Conservation (phyloP, 2,329 filamentous ascomycete species). For the Fusarium tricinctum region DNA sequence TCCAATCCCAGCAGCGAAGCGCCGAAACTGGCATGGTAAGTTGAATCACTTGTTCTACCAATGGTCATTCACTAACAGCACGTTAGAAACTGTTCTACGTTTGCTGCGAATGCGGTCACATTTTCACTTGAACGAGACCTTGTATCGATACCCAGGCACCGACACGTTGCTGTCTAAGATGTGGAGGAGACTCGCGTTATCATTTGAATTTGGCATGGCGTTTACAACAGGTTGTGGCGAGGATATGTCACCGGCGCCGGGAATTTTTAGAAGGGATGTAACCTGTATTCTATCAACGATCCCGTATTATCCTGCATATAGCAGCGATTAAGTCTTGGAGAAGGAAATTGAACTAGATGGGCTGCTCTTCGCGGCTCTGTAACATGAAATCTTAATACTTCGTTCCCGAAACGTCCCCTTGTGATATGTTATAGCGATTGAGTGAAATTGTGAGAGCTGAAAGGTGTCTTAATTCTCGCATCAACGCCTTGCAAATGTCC, state of each 20-base stretch:
- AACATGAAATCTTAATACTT: neutral
- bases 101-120: slow-evolving; percentile 92
- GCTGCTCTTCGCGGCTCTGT: slow-evolving; percentile 23
- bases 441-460: slow-evolving; percentile 38
- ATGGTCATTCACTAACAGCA: slow-evolving; percentile 14
- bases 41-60: slow-evolving; percentile 1
- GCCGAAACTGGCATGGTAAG: slow-evolving; percentile 98
- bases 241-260: slow-evolving; percentile 28
- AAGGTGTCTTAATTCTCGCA: slow-evolving; percentile 48
- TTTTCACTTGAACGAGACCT: slow-evolving; percentile 71
- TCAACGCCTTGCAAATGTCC: slow-evolving; percentile 57
- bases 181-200: slow-evolving; percentile 38
- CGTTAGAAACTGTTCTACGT: slow-evolving; percentile 90
- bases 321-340: slow-evolving; percentile 18
- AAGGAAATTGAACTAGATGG: slow-evolving; percentile 18
- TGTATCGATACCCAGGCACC: slow-evolving; percentile 46
- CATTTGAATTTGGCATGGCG: slow-evolving; percentile 45
- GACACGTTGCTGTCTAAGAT: slow-evolving; percentile 30
- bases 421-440: slow-evolving; percentile 16
- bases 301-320: slow-evolving; percentile 26
- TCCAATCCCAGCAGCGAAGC: slow-evolving; percentile 97
- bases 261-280: slow-evolving; percentile 23
- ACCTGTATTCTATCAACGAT: slow-evolving; percentile 38
- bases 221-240: slow-evolving; percentile 37
- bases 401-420: neutral